Evolutionary conservation across 2,329 filamentous ascomycete genomes (phyloP), one percentile per base, ranked within the genome.

Genomic region (Aspergillus aculeatinus): DNA sequence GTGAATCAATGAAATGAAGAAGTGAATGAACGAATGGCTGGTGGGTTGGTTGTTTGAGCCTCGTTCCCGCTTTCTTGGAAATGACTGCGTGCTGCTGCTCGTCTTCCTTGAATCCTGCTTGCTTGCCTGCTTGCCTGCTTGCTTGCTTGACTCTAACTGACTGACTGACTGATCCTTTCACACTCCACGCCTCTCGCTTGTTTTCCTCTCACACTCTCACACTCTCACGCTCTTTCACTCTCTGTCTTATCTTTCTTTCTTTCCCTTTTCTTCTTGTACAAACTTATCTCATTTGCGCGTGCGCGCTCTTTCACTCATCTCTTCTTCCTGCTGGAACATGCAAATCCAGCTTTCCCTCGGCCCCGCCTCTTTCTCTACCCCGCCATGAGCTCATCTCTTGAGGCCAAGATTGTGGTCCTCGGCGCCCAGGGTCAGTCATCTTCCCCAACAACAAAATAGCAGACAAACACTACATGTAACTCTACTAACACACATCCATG

Each of bases 361-460:
- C 60, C 67, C 67, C 69, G 64, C 66, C 63, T 63, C 67, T 64
- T 62, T 65, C 54, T 68, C 67, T 65, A 68, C 64, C 68, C 68
- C 72, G 68, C 69, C 65, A 81, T 80, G 79, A 79, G 76, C 67
- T 79, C 74, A 63, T 79, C 75, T 55, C 77, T 82, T 52, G 81
- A 83, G 71, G 81, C 81, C 57, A 83, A 83, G 69, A 80, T 83
- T 51, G 81, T 82, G 60, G 79, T 83, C 54, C 74, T 83, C 11
- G 81, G 81, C 65, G 77, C 79, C 48, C 81, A 82, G 72, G 80
- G 80, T 81, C 68, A 48, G 63, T 65, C 6, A 33, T 27, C 25
- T 39, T 33, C 21, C 42, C 21, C 21, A 27, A 48, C 44, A 14
- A 39, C 21, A 50, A 35, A 5, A 50, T 16, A 16, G 47, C 21